Evolutionary conservation across 1,284 basidiomycete genomes (phyloP).

Genomic region (Mixia osmundae): DNA sequence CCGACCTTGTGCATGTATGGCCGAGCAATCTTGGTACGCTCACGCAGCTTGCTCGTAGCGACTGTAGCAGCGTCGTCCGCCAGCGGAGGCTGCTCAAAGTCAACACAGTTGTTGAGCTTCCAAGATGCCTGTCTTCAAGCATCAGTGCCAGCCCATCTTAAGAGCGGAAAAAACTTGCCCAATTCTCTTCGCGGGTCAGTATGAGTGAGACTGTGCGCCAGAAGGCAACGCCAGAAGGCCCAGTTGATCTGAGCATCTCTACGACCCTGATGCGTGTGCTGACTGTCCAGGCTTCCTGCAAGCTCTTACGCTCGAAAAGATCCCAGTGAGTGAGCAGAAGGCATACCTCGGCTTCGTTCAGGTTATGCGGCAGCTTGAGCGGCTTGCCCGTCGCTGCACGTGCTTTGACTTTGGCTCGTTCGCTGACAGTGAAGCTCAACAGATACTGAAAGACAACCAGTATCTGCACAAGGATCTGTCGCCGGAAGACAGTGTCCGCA

Average conservation of each 20-base stretch:
- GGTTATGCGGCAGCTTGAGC: neutral
- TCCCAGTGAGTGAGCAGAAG: neutral
- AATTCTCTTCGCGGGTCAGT: slow-evolving; percentile 55
- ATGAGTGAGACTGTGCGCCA: slow-evolving; percentile 43
- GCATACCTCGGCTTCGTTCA: slow-evolving; percentile 5
- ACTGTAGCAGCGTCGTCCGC: slow-evolving; percentile 2
- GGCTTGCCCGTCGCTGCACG: slow-evolving; percentile 3
- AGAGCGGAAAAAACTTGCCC: slow-evolving; percentile 30
- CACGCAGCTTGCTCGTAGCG: neutral
- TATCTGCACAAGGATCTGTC: slow-evolving; percentile 71
- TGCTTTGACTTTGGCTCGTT: slow-evolving; percentile 25
- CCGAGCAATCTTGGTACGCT: neutral
- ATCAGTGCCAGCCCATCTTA: neutral
- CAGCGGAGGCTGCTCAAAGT: slow-evolving; percentile 10
- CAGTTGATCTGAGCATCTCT: slow-evolving; percentile 4
- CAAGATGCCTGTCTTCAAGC: slow-evolving; percentile 11
- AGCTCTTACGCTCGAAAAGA: neutral
- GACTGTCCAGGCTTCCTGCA: slow-evolving; percentile 4
- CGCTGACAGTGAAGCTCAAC: slow-evolving; percentile 43
- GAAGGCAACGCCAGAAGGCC: slow-evolving; percentile 24
- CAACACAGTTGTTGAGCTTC: slow-evolving; percentile 14
- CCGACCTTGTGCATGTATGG: slow-evolving; percentile 12
- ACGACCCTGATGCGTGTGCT: slow-evolving; percentile 3
- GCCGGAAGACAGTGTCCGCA: slow-evolving; percentile 63
- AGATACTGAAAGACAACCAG: slow-evolving; percentile 61